phyloP scores from a whole-genome alignment of 441 rosid species.

The Corymbia citriodora region DNA sequence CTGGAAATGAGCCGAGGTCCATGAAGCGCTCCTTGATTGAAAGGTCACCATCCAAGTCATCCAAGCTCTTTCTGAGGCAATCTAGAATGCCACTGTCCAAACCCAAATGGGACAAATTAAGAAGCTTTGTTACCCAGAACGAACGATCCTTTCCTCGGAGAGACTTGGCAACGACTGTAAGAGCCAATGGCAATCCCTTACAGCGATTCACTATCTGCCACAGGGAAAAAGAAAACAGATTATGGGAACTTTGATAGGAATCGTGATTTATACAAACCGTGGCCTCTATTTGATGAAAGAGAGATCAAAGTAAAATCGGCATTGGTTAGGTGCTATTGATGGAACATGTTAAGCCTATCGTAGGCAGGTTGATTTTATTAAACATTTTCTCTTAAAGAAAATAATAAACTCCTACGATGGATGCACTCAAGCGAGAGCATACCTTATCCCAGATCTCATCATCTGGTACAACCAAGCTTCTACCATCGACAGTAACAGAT shows the following conservation, averaged over 20 bases:
- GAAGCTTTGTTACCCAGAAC: not conserved
- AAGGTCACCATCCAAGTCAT: not conserved
- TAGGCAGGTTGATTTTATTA: not conserved
- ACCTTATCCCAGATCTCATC: slow-evolving; percentile 37
- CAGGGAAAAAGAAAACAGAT: not conserved
- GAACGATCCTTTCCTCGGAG: not conserved
- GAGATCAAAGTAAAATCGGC: too few species aligned
- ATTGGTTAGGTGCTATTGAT: too few species aligned
- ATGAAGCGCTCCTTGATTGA: not conserved
- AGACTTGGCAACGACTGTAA: not conserved
- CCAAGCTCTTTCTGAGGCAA: slow-evolving; percentile 27
- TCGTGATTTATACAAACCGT: too few species aligned
- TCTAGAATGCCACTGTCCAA: not conserved
- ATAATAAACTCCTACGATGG: not conserved
- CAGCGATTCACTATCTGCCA: not conserved
- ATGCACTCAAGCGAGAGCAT: too few species aligned
- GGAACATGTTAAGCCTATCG: too few species aligned
- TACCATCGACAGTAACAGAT: slow-evolving; percentile 12
- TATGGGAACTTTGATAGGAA: not conserved
- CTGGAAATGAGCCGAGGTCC: slow-evolving; percentile 3
- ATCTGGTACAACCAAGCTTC: slow-evolving; percentile 11
- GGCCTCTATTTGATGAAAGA: too few species aligned
- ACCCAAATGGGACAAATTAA: not conserved
- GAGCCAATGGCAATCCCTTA: slow-evolving; percentile 3
- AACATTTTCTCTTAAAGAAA: not conserved